Conservation (phyloP, 1,284 basidiomycete genomes). For the Microstroma glucosiphilum region DNA sequence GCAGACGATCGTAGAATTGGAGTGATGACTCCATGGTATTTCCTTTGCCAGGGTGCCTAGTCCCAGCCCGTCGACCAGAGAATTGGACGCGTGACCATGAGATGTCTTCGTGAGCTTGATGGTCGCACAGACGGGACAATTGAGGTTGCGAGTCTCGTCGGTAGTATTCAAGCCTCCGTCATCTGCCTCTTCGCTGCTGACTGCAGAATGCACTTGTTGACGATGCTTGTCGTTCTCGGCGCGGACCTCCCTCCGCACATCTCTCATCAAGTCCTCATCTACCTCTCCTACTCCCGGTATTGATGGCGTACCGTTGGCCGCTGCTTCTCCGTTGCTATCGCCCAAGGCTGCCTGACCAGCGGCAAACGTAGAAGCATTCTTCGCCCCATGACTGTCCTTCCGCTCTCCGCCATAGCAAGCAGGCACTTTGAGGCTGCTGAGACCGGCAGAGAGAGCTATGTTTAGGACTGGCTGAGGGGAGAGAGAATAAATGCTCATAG, state of each 20-base stretch:
- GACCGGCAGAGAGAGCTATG: slow-evolving; percentile 42
- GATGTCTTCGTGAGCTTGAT: neutral
- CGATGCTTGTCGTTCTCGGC: slow-evolving; percentile 3
- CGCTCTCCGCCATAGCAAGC: slow-evolving; percentile 28
- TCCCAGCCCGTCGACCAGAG: slow-evolving; percentile 51
- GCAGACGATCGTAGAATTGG: slow-evolving; percentile 92
- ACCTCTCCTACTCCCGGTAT: neutral
- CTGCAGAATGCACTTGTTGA: neutral
- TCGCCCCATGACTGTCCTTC: neutral
- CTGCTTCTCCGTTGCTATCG: neutral
- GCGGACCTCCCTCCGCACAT: neutral
- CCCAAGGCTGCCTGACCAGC: neutral
- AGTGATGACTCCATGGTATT: slow-evolving; percentile 86
- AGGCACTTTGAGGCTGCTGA: slow-evolving; percentile 36
- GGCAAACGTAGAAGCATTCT: neutral
- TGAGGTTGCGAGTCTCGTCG: slow-evolving; percentile 9
- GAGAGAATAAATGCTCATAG: slow-evolving; percentile 33
- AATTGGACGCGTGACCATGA: neutral
- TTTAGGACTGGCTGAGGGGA: slow-evolving; percentile 37
- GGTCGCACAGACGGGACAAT: slow-evolving; percentile 15
- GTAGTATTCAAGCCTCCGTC: neutral
- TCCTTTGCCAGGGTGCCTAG: slow-evolving; percentile 70
- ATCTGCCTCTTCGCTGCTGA: neutral
- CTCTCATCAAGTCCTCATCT: neutral
- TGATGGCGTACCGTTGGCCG: neutral